Evolutionary conservation across 306 rosid genomes (phyloP).

Genomic region (Notholithocarpus densiflorus): DNA sequence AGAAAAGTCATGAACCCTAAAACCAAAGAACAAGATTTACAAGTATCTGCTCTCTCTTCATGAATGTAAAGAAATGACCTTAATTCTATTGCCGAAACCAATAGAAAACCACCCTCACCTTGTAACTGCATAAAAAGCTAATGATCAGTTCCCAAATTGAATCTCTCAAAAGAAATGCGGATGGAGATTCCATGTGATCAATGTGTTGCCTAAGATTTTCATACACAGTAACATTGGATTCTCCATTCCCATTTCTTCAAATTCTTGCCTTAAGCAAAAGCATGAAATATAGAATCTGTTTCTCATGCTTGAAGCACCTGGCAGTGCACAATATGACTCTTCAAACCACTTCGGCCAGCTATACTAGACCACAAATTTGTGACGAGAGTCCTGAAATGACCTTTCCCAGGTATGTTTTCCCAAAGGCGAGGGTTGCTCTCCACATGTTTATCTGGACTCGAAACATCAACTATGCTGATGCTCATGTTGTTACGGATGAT

Average conservation of each 20-base stretch:
- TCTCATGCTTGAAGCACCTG: slow-evolving; percentile 94
- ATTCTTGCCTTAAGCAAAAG: slow-evolving; percentile 24
- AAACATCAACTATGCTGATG: slow-evolving; percentile 86
- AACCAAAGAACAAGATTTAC: slow-evolving; percentile 55
- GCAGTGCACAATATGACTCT: slow-evolving; percentile 96
- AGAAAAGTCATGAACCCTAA: slow-evolving; percentile 39
- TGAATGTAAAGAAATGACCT: slow-evolving; percentile 49
- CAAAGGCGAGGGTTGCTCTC: slow-evolving; percentile 85
- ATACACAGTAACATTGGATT: neutral
- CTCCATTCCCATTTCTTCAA: slow-evolving; percentile 21
- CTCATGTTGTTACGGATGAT: slow-evolving; percentile 97
- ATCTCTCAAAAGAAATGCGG: slow-evolving; percentile 21
- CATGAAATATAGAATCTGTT: slow-evolving; percentile 2
- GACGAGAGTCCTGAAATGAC: slow-evolving; percentile 75
- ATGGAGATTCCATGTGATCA: slow-evolving; percentile 9
- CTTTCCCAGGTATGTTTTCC: slow-evolving; percentile 95
- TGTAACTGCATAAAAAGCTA: slow-evolving; percentile 27
- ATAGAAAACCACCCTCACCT: slow-evolving; percentile 33
- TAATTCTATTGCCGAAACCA: slow-evolving; percentile 54
- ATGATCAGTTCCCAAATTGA: slow-evolving; percentile 2
- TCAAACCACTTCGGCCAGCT: slow-evolving; percentile 83
- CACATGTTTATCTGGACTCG: slow-evolving; percentile 59
- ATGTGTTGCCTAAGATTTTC: neutral
- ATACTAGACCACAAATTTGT: slow-evolving; percentile 84
- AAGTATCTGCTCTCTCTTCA: slow-evolving; percentile 57